Conservation (phyloP, 306 rosid genomes). For the Sicyos edulis region DNA sequence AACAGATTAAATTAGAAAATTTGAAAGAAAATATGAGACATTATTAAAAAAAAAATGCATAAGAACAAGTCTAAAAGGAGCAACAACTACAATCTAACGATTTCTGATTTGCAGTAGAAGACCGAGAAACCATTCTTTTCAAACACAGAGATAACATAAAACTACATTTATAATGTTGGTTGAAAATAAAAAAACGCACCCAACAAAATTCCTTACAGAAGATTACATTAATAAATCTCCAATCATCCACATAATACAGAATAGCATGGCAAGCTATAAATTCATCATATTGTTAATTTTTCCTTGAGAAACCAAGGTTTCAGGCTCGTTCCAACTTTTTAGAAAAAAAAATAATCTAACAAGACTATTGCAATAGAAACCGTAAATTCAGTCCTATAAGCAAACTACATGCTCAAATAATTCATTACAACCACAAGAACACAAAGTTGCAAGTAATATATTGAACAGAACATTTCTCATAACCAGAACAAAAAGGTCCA, state of each 20-base stretch:
- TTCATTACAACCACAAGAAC: constrained; percentile 1
- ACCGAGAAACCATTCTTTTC: background rate
- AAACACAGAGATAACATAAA: no score
- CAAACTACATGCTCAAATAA: no score
- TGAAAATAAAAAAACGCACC: background rate
- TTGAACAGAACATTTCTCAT: background rate
- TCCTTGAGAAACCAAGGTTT: background rate
- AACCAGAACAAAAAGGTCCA: background rate
- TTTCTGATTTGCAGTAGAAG: background rate
- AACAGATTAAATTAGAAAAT: background rate
- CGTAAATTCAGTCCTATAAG: background rate
- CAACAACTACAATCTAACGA: background rate
- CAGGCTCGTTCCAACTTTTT: no score
- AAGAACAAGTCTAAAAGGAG: background rate
- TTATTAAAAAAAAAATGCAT: background rate
- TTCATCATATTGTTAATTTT: background rate
- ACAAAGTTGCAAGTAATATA: background rate
- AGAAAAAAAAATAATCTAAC: background rate
- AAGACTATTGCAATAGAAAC: background rate
- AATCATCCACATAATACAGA: background rate
- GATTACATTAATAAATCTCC: background rate
- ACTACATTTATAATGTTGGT: background rate
- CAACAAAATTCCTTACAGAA: background rate
- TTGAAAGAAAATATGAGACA: background rate
- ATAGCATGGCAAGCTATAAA: background rate